Evolutionary conservation across 2,329 filamentous ascomycete species (phyloP).

Genomic region (Aspergillus flavus): DNA sequence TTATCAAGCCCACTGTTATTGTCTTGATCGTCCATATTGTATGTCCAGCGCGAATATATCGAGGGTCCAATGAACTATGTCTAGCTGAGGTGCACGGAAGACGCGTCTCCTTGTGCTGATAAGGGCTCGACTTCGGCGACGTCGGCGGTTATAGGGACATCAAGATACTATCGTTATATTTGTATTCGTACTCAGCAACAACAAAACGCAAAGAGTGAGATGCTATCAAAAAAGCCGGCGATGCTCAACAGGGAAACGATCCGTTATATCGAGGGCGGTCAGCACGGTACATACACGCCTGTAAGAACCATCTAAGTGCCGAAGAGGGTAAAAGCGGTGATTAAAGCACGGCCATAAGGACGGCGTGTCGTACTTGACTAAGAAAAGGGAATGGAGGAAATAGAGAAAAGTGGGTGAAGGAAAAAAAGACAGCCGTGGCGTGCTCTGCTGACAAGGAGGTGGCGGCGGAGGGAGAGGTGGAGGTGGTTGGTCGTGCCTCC

Average conservation of each 20-base stretch:
- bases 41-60: slow-evolving; percentile 17
- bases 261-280: slow-evolving; percentile 24
- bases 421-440: slow-evolving; percentile 19
- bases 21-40: slow-evolving; percentile 34
- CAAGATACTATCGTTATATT: slow-evolving; percentile 19
- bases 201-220: slow-evolving; percentile 9
- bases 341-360: slow-evolving; percentile 25
- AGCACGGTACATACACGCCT: slow-evolving; percentile 21
- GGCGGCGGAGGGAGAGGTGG: slow-evolving; percentile 26
- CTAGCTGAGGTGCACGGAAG: slow-evolving; percentile 4
- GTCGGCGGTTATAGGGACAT: slow-evolving; percentile 11
- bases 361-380: slow-evolving; percentile 3
- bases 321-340: slow-evolving; percentile 13
- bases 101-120: slow-evolving; percentile 22
- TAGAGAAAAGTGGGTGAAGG: slow-evolving; percentile 18
- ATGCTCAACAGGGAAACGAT: slow-evolving; percentile 17
- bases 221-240: slow-evolving; percentile 10
- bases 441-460: slow-evolving; percentile 36
- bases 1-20: slow-evolving; percentile 22
- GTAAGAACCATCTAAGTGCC: slow-evolving; percentile 28
- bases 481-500: slow-evolving; percentile 24
- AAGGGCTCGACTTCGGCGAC: slow-evolving; percentile 14
- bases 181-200: slow-evolving; percentile 17
- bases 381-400: slow-evolving; percentile 10
- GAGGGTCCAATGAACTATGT: slow-evolving; percentile 14